A percentile compares a stretch with the other conserved stretches of the same genome.
These are phyloP conservation scores for Tricholoma flavovirens DNA, from an alignment of 768 basidiomycete species.

Conservation along the genomic window DNA sequence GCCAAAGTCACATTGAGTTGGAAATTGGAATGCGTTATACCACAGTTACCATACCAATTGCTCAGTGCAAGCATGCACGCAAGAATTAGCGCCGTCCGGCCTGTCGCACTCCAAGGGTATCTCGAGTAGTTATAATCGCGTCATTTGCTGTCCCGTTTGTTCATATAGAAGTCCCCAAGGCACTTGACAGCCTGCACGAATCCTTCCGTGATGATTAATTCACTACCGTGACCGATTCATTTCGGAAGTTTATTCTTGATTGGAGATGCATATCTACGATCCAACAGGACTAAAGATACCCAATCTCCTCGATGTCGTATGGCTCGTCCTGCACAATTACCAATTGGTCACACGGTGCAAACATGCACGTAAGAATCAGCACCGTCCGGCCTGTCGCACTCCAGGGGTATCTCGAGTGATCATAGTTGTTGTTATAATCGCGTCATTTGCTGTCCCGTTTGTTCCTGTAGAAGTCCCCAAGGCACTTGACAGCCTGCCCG, in stretches of 20 bases:
- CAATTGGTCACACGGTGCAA: neutral
- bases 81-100: too few species aligned
- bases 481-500: constrained; percentile 61
- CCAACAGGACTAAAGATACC: constrained; percentile 85
- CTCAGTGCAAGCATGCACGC: too few species aligned
- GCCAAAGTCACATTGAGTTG: too few species aligned
- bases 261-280: constrained; percentile 70
- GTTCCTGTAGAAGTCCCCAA: constrained; percentile 64
- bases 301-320: constrained; percentile 91
- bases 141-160: constrained; percentile 32
- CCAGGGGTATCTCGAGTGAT: neutral
- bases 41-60: neutral
- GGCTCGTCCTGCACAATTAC: constrained; percentile 78
- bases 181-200: constrained; percentile 72
- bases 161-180: constrained; percentile 63
- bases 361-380: too few species aligned
- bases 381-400: too few species aligned
- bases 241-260: constrained; percentile 78
- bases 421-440: too few species aligned
- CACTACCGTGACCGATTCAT: constrained; percentile 84
- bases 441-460: constrained; percentile 29
- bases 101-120: too few species aligned
- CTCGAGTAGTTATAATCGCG: neutral
- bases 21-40: too few species aligned
- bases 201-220: constrained; percentile 48